These are phyloP conservation scores for Hericium alpestre DNA, from an alignment of 768 basidiomycete genomes.

Conservation along the genomic window DNA sequence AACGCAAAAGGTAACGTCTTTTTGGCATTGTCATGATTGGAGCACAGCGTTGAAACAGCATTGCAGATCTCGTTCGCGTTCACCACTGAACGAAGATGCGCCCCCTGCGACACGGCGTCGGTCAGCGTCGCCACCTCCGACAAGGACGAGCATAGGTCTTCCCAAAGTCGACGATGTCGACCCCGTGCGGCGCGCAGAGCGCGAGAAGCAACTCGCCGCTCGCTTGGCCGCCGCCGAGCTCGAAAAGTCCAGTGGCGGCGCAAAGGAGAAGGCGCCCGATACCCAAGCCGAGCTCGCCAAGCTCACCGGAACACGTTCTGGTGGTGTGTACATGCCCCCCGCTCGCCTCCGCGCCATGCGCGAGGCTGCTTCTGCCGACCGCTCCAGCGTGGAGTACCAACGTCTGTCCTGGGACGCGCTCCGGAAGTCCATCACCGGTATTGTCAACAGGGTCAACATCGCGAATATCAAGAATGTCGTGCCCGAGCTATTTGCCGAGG, in stretches of 20 bases:
- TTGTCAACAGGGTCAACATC: slow-evolving; percentile 97
- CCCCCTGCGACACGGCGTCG: slow-evolving; percentile 34
- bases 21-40: not conserved
- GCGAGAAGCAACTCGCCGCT: slow-evolving; percentile 71
- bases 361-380: slow-evolving; percentile 71
- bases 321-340: slow-evolving; percentile 95
- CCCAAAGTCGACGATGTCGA: slow-evolving; percentile 63
- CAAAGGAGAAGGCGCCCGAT: slow-evolving; percentile 41
- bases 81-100: slow-evolving; percentile 17
- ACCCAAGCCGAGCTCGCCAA: slow-evolving; percentile 85
- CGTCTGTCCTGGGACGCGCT: slow-evolving; percentile 95
- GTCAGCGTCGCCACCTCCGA: slow-evolving; percentile 26
- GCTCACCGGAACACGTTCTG: slow-evolving; percentile 68
- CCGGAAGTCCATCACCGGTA: slow-evolving; percentile 95
- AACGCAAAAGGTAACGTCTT: slow-evolving; percentile 9
- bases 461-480: slow-evolving; percentile 92
- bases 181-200: slow-evolving; percentile 62
- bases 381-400: slow-evolving; percentile 82
- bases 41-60: not conserved
- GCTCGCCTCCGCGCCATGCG: slow-evolving; percentile 87
- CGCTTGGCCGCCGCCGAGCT: slow-evolving; percentile 61
- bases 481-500: slow-evolving; percentile 86
- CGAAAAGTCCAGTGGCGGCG: slow-evolving; percentile 34
- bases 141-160: slow-evolving; percentile 24
- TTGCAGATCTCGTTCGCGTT: slow-evolving; percentile 24